These are phyloP conservation scores for Agrocybe chaxingu DNA, from an alignment of 768 basidiomycete genomes.

Conservation along the genomic window DNA sequence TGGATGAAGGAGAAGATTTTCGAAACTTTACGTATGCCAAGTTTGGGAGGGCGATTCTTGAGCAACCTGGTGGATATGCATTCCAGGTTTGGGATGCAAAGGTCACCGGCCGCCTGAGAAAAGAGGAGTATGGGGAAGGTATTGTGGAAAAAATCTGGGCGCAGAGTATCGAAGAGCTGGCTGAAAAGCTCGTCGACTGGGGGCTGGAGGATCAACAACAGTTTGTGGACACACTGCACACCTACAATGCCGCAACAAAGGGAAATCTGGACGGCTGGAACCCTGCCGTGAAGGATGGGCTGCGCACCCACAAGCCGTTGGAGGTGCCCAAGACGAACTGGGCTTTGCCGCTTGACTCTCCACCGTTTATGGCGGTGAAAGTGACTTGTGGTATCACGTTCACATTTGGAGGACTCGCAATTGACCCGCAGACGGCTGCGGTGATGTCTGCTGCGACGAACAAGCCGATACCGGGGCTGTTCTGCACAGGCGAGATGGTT, in stretches of 20 bases:
- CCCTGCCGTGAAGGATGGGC: constrained; percentile 60
- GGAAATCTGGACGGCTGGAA: constrained; percentile 43
- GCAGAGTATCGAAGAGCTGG: constrained; percentile 45
- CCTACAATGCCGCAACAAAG: constrained; percentile 44
- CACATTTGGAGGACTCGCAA: constrained; percentile 66
- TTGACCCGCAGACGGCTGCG: constrained; percentile 50
- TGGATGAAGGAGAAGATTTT: constrained; percentile 71
- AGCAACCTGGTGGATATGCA: constrained; percentile 54
- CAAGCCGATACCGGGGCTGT: constrained; percentile 48
- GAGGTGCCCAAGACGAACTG: constrained; percentile 62
- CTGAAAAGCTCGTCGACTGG: constrained; percentile 37
- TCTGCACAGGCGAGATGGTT: constrained; percentile 68
- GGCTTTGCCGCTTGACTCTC: constrained; percentile 52
- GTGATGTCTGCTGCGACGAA: constrained; percentile 44
- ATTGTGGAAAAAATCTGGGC: constrained; percentile 56
- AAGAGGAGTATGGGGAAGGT: constrained; percentile 64
- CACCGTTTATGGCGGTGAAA: constrained; percentile 63
- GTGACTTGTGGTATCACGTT: constrained; percentile 71
- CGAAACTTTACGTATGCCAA: constrained; percentile 73
- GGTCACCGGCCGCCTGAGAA: constrained; percentile 39
- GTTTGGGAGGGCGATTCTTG: constrained; percentile 58
- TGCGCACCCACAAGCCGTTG: constrained; percentile 46
- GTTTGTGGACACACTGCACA: constrained; percentile 43
- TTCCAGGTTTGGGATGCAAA: constrained; percentile 67
- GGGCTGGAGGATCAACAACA: constrained; percentile 41